Base-by-base conservation (phyloP, 345 rosid genomes). In the Syzygium jambos region DNA sequence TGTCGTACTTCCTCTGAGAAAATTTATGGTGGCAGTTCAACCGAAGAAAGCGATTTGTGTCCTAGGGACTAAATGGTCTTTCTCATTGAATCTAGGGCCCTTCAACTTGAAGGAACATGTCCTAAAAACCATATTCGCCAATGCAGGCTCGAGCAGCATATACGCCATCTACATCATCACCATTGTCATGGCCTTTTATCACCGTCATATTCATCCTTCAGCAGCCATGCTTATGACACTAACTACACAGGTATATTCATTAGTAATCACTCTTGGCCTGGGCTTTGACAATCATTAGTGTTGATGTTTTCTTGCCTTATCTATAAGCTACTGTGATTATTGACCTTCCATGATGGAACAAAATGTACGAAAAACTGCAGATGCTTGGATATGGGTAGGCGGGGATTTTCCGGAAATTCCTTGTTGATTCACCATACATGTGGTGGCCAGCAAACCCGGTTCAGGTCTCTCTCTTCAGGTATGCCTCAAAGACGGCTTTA, bases 101-200 rank as follows among this genome's bases (percentile, higher is more conserved):
- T 94, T 93, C 88, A 93, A 91, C 89, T 46, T 92, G 9, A 94
- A 93, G 85, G 96, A 94, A 83, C 94, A 92, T 73, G 91, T 91
- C 43, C 88, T 88, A 15, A 91, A 93, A 88, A 93, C 95, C 41
- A 90, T 92, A 57, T 92, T 93, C 7, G 93, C 93, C 5, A 91
- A 90, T 52, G 56, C 93, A 2, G 92, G 96, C 52, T 91, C 94
- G 9, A 90, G 29, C 4, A 4, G 52, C 14, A 92, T 89, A 4
- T 91, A 87, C 83, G 93, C 94, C 2, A 91, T 94, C 9, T 77
- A 65, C 51, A 92, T 93, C 38, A 65, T 93, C 52, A 92, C 94
- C 25, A 88, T 90, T 23, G 86, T 92, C 65, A 88, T 86, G 83
- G 93, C 93, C 15, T 92, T 93, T 86, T 93, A 93, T 82, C 61